phyloP scores from a whole-genome alignment of 495 filamentous ascomycete genomes.

The Collariella sp. region DNA sequence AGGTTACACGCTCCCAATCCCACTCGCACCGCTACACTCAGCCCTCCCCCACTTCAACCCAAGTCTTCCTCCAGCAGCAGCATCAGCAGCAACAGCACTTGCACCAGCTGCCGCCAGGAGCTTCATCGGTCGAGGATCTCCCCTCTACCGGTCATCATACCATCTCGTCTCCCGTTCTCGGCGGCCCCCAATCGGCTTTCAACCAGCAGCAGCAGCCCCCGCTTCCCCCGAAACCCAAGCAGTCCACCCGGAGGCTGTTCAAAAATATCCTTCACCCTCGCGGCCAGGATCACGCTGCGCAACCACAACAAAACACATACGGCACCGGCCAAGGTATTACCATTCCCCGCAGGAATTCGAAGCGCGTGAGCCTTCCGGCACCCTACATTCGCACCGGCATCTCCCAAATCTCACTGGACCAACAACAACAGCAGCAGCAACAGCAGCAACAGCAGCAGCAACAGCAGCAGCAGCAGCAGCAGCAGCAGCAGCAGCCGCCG shows the following conservation, averaged over 20 bases:
- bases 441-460: conserved; percentile 29
- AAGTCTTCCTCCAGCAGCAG: conserved; percentile 24
- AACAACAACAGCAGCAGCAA: conserved; percentile 26
- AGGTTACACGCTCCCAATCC: conserved; percentile 30
- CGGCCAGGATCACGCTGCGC: conserved; percentile 24
- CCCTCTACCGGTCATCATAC: conserved; percentile 16
- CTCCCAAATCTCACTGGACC: conserved; percentile 32
- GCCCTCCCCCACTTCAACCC: conserved; percentile 22
- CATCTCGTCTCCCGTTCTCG: conserved; percentile 23
- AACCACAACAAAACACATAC: conserved; percentile 24
- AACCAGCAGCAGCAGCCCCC: conserved; percentile 25
- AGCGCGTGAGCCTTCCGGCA: conserved; percentile 37
- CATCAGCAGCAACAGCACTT: conserved; percentile 25
- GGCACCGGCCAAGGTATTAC: conserved; percentile 33
- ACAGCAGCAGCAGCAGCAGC: conserved; percentile 9
- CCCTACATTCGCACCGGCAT: conserved; percentile 20
- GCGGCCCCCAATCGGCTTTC: conserved; percentile 21
- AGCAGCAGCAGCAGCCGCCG: too few species aligned
- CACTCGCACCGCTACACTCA: conserved; percentile 27
- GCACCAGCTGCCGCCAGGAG: conserved; percentile 19
- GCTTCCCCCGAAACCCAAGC: conserved; percentile 32
- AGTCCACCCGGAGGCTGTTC: conserved; percentile 38
- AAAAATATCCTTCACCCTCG: conserved; percentile 37
- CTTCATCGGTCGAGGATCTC: conserved; percentile 35
- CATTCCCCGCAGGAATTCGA: conserved; percentile 40